Percentiles rank a stretch among this genome's conserved stretches.
Conservation (phyloP, 2,329 filamentous ascomycete species). For the Elsinoe fawcettii region DNA sequence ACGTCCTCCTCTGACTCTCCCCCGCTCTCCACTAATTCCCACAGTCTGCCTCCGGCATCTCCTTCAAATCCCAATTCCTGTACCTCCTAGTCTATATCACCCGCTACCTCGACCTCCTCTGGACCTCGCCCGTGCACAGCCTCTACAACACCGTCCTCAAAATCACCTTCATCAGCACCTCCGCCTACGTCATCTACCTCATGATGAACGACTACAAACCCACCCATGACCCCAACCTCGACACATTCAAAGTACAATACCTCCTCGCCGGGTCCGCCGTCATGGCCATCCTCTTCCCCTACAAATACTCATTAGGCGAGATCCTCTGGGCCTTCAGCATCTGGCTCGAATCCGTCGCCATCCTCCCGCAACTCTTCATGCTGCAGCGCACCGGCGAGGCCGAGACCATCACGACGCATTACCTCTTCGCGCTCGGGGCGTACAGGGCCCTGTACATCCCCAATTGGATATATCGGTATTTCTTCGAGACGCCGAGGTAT, state of each 20-base stretch:
- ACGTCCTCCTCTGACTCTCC: conserved; percentile 29
- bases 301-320: conserved; percentile 66
- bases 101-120: conserved; percentile 86
- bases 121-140: conserved; percentile 53
- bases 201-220: conserved; percentile 98
- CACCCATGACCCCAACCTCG: conserved; percentile 91
- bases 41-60: conserved; percentile 71
- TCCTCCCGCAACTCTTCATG: conserved; percentile 96
- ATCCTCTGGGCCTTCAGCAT: conserved; percentile 97
- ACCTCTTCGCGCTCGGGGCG: conserved; percentile 83
- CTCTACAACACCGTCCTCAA: conserved; percentile 95
- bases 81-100: conserved; percentile 93
- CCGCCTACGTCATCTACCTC: conserved; percentile 91
- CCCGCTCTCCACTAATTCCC: conserved; percentile 39
- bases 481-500: conserved; percentile 57
- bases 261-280: conserved; percentile 72
- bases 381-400: conserved; percentile 94
- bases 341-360: conserved; percentile 95
- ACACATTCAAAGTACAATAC: conserved; percentile 96
- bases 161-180: conserved; percentile 82
- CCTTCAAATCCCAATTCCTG: conserved; percentile 95
- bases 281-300: conserved; percentile 74
- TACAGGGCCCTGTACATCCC: conserved; percentile 96
- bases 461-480: conserved; percentile 94
- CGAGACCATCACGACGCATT: conserved; percentile 98